Evolutionary conservation across 2,329 filamentous ascomycete genomes (phyloP).

Genomic region (Chrysoporthe deuterocubensis): DNA sequence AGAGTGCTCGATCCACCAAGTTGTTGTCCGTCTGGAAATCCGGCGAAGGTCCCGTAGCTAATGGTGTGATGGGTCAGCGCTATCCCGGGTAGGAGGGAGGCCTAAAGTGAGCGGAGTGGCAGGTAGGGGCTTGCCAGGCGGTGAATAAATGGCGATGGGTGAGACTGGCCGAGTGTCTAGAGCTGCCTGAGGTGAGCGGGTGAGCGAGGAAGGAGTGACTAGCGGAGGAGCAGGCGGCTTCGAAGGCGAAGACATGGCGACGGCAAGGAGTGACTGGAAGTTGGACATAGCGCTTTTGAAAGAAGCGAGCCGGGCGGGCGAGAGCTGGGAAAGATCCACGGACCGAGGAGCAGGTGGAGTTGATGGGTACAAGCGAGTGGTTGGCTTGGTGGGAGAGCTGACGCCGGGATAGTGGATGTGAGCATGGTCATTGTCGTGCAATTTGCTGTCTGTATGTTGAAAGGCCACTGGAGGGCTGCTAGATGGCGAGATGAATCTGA

Average conservation of each 20-base stretch:
- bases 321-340: constrained; percentile 7
- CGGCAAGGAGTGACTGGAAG: constrained; percentile 4
- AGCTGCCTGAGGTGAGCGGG: not conserved
- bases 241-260: constrained; percentile 3
- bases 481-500: constrained; percentile 14
- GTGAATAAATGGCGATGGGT: constrained; percentile 4
- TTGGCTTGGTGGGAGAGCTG: not conserved
- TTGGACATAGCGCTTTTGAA: constrained; percentile 8
- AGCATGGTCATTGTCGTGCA: not conserved
- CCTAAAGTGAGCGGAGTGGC: not conserved
- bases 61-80: not conserved
- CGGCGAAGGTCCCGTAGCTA: not conserved
- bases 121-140: not conserved
- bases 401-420: not conserved
- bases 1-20: not conserved
- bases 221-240: not conserved
- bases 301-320: constrained; percentile 5
- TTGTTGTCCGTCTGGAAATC: not conserved
- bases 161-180: not conserved
- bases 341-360: not conserved
- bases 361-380: not conserved
- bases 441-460: not conserved
- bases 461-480: not conserved
- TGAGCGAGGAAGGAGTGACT: not conserved
- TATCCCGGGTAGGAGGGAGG: not conserved